phyloP scores from a whole-genome alignment of 2,329 filamentous ascomycete genomes.

The Ophiosphaerella herpotricha region DNA sequence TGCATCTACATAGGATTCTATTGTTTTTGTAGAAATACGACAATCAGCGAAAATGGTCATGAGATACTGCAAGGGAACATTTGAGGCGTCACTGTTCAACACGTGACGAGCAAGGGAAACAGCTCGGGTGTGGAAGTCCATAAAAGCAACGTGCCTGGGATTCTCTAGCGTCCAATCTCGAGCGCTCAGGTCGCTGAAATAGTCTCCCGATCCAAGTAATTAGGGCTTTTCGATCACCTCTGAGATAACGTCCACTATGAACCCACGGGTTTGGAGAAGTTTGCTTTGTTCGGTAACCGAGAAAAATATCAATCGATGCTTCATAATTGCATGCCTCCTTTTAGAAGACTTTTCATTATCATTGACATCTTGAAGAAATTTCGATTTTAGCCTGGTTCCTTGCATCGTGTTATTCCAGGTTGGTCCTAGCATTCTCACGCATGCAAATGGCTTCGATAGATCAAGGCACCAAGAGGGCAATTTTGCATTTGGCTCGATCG shows the following conservation, averaged over 20 bases:
- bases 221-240: not conserved
- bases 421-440: not conserved
- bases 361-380: not conserved
- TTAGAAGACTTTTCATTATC: not conserved
- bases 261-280: not conserved
- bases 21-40: not conserved
- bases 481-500: not conserved
- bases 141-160: not conserved
- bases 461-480: constrained; percentile 7
- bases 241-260: constrained; percentile 1
- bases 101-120: not conserved
- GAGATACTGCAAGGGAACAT: not conserved
- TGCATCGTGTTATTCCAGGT: not conserved
- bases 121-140: not conserved
- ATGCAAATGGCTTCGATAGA: not conserved
- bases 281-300: not conserved
- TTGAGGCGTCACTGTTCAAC: not conserved
- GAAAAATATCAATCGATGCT: not conserved
- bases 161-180: not conserved
- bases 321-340: not conserved
- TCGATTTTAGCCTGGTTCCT: no score
- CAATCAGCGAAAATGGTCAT: not conserved
- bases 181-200: not conserved
- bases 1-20: not conserved
- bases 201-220: not conserved